Percentiles rank a stretch among this genome's conserved stretches.
phyloP scores from a whole-genome alignment of 306 rosid genomes.

The Prunus salicina region DNA sequence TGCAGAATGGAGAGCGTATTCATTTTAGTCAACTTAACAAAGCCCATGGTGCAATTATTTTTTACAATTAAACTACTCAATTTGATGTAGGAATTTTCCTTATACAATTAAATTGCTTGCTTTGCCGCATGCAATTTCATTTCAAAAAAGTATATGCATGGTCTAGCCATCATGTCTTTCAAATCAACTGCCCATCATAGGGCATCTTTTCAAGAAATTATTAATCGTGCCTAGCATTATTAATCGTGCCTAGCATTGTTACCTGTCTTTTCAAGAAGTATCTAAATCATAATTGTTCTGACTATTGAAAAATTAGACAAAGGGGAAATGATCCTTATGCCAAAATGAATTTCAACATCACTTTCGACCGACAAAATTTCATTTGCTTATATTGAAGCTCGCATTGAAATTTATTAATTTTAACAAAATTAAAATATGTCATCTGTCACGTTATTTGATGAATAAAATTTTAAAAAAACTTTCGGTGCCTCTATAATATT shows the following conservation, averaged over 20 bases:
- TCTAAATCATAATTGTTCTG: not conserved
- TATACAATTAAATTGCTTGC: not conserved
- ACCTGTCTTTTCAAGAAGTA: too few relatives aligned
- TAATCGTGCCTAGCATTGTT: not conserved
- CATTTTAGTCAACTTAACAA: not conserved
- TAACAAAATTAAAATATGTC: too few relatives aligned
- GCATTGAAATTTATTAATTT: too few relatives aligned
- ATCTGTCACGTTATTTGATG: too few relatives aligned
- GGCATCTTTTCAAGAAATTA: not conserved
- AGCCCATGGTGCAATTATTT: not conserved
- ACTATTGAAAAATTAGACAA: not conserved
- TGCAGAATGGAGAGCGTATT: too few relatives aligned
- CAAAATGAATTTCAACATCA: too few relatives aligned
- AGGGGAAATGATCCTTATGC: not conserved
- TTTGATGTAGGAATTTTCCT: not conserved
- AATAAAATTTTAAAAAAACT: too few relatives aligned
- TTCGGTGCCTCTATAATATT: too few relatives aligned
- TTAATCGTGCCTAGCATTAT: not conserved
- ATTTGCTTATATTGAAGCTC: too few relatives aligned
- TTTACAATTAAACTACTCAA: not conserved
- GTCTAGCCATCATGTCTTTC: not conserved
- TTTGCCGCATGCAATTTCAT: not conserved
- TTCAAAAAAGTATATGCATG: not conserved
- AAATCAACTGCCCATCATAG: not conserved
- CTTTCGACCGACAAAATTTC: too few relatives aligned